Base-by-base conservation (phyloP, 2,329 filamentous ascomycete species). In the Dactylellina parvicollis region DNA sequence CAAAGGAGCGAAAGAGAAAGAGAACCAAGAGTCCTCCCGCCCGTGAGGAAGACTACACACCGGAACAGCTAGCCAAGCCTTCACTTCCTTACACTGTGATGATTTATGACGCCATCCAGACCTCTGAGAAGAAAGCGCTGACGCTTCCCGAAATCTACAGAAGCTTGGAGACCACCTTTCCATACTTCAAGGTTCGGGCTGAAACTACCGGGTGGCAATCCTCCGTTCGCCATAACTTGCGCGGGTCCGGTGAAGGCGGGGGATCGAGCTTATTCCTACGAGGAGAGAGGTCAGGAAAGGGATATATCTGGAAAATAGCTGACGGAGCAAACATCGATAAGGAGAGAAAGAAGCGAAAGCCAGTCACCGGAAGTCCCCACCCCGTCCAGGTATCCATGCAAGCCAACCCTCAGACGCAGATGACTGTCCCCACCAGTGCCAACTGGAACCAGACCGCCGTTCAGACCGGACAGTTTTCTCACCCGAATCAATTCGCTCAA, bases 61-160 rank as follows among this genome's bases (percentile, higher is more conserved):
- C 89, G 34, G 90, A 92, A 78, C 89, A 92, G 80, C 83, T 92
- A 55, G 86, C 88, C 67, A 90, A 91, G 80, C 86, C 86, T 1
- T 80, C 81, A 0, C 80, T 82, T n/a, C 87, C 86, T 40, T 88
- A 88, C 77, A 84, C 87, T 9, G 82, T 84, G 14, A 82, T 87
- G 42, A 85, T 87, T 55, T 84, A 86, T 74, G 85, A 87, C 73
- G 85, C 85, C 12, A 83, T 88, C 14, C 81, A 82, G 0, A 82
- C 83, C 8, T 83, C 85, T 4, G 78, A 81, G 30, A 82, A 80
- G 28, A 83, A 83, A 4, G 81, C 83, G 62, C 84, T 87, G 80
- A 86, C 86, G 60, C 80, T 88, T 12, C 85, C 86, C 65, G 84
- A 87, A 71, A 87, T 88, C 55, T 88, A 88, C 78, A 83, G 84